Percentiles rank a stretch among this genome's conserved stretches.
Evolutionary conservation across 2,329 filamentous ascomycete genomes (phyloP).

Genomic region (Arthrobotrys megalospora): DNA sequence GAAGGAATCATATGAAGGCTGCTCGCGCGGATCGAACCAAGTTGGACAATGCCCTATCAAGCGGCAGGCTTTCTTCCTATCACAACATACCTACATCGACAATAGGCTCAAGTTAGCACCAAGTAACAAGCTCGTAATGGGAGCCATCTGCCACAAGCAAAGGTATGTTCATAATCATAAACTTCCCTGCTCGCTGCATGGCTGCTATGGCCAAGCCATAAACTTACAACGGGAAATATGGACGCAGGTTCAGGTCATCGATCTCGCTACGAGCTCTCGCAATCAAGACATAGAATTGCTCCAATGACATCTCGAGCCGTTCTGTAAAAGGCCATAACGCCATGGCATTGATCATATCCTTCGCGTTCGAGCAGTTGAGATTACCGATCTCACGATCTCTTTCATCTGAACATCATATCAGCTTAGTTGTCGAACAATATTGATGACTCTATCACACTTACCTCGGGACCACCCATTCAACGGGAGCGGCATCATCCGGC

Average conservation of each 20-base stretch:
- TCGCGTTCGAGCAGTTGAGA: constrained; percentile 65
- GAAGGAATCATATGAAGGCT: constrained; percentile 30
- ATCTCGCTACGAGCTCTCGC: constrained; percentile 63
- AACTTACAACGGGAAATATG: constrained; percentile 64
- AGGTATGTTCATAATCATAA: constrained; percentile 10
- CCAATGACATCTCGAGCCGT: constrained; percentile 67
- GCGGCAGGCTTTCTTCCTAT: constrained; percentile 53
- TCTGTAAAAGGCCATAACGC: constrained; percentile 69
- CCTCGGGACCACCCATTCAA: constrained; percentile 79
- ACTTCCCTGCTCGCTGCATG: background rate
- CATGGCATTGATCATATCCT: constrained; percentile 67
- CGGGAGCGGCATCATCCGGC: constrained; percentile 76
- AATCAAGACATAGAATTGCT: constrained; percentile 66
- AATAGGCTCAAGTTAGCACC: constrained; percentile 8
- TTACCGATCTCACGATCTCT: constrained; percentile 68
- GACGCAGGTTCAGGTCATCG: constrained; percentile 63
- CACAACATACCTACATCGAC: constrained; percentile 51
- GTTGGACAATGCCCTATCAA: constrained; percentile 18
- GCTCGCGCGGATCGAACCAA: constrained; percentile 40
- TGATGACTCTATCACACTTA: constrained; percentile 68
- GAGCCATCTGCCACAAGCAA: background rate
- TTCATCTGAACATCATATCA: constrained; percentile 66
- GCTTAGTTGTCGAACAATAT: constrained; percentile 24
- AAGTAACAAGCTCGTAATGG: background rate
- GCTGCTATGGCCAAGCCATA: background rate